phyloP scores from a whole-genome alignment of 352 stramenopile genomes.

The Porosira glacialis region DNA sequence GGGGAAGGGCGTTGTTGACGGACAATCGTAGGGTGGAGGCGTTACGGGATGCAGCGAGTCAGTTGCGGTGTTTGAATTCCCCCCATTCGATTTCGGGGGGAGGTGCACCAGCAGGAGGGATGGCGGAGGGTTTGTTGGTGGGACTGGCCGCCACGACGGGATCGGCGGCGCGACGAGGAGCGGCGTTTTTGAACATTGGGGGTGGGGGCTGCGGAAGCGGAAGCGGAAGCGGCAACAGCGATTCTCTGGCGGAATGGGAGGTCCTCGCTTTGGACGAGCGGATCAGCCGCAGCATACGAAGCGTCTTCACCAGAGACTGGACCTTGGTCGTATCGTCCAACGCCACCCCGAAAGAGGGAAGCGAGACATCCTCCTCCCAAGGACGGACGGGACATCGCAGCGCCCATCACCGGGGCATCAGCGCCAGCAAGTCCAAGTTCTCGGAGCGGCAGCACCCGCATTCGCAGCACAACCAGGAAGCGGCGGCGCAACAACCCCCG shows the following conservation, averaged over 20 bases:
- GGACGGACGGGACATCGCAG: conserved; percentile 9
- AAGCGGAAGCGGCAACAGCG: conserved; percentile 13
- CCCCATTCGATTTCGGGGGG: no score
- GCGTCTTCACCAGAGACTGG: conserved; percentile 69
- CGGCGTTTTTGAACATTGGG: no score
- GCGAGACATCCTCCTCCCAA: no score
- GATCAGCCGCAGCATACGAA: conserved; percentile 66
- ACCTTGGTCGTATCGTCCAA: no score
- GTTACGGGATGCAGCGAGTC: conserved; percentile 55
- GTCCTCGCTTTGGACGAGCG: conserved; percentile 63
- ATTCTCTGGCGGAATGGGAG: conserved; percentile 71
- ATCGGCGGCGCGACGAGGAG: no score
- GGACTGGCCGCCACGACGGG: no score
- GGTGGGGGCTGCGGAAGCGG: conserved; percentile 7
- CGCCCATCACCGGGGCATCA: neutral
- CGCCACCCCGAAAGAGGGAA: no score
- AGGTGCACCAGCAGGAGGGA: no score
- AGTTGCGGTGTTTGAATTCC: conserved; percentile 53
- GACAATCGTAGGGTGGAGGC: conserved; percentile 64
- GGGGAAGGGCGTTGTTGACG: conserved; percentile 54
- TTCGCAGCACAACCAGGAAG: conserved; percentile 11
- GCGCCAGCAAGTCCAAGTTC: neutral
- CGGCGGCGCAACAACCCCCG: no score
- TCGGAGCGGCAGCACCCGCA: neutral
- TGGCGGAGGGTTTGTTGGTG: conserved; percentile 5